Conservation (phyloP, 345 rosid genomes). For the Gossypium raimondii region DNA sequence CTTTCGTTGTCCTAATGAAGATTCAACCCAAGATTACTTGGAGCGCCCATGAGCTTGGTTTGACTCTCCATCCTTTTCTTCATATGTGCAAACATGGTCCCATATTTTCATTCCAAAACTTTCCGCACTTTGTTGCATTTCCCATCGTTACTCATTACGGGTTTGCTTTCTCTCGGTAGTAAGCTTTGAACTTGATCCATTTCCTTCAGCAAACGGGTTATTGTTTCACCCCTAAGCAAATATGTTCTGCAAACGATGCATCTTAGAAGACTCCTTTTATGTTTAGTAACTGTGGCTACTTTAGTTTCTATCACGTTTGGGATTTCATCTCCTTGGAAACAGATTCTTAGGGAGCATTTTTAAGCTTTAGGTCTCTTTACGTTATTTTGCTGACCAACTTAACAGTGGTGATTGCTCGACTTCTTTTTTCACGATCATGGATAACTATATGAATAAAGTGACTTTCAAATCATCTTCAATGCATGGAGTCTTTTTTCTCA, state of each 20-base stretch:
- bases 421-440: constrained; percentile 27
- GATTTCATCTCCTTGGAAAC: constrained; percentile 50
- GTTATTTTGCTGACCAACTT: constrained; percentile 50
- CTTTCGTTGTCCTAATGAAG: too few relatives aligned
- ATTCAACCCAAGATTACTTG: too few relatives aligned
- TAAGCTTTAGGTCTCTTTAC: constrained; percentile 59
- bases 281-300: constrained; percentile 43
- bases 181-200: too few relatives aligned
- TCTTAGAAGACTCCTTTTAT: constrained; percentile 33
- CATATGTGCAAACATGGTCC: too few relatives aligned
- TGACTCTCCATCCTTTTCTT: too few relatives aligned
- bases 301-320: constrained; percentile 45
- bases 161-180: too few relatives aligned
- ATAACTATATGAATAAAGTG: neutral
- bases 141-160: neutral
- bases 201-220: neutral
- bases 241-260: constrained; percentile 52
- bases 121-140: too few relatives aligned
- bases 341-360: constrained; percentile 22
- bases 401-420: constrained; percentile 41
- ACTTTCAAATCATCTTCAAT: neutral
- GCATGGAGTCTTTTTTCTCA: neutral
- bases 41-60: too few relatives aligned
- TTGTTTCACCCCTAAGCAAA: constrained; percentile 36
- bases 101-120: too few relatives aligned